Conservation (phyloP, 352 stramenopile species). For the Phytopythium aichiense region DNA sequence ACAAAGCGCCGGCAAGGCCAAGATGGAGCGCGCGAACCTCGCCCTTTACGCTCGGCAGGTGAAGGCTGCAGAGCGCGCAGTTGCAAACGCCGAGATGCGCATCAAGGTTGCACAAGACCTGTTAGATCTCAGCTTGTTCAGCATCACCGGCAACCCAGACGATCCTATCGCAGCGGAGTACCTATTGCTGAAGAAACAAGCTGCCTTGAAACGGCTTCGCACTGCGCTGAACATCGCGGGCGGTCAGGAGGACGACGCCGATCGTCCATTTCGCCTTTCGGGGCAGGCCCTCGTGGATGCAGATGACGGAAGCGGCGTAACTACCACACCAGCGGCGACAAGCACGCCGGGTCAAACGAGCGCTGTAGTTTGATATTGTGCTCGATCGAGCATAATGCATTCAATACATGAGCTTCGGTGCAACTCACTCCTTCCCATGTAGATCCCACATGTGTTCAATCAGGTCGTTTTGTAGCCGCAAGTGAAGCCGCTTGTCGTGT, state of each 20-base stretch:
- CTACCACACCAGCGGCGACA: too few relatives aligned
- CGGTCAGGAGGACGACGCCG: not conserved
- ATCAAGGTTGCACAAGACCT: constrained; percentile 2
- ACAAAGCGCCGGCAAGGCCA: too few relatives aligned
- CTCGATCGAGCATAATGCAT: too few relatives aligned
- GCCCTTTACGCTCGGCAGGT: constrained; percentile 5
- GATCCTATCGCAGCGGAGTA: not conserved
- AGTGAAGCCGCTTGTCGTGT: not conserved
- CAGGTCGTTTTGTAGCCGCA: not conserved
- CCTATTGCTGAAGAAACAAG: not conserved
- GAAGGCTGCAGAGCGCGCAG: not conserved
- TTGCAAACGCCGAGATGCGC: not conserved
- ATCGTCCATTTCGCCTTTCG: too few relatives aligned
- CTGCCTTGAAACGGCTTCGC: not conserved
- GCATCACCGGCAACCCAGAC: not conserved
- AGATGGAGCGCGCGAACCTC: not conserved
- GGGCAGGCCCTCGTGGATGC: too few relatives aligned
- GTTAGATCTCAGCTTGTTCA: not conserved
- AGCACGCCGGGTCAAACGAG: too few relatives aligned
- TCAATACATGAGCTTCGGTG: not conserved
- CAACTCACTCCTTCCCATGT: not conserved
- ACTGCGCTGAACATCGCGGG: not conserved
- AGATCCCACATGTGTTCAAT: not conserved
- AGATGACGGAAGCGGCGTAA: too few relatives aligned
- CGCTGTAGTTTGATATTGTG: too few relatives aligned